phyloP scores from a whole-genome alignment of 2,329 filamentous ascomycete genomes.

The Claviceps sp. region DNA sequence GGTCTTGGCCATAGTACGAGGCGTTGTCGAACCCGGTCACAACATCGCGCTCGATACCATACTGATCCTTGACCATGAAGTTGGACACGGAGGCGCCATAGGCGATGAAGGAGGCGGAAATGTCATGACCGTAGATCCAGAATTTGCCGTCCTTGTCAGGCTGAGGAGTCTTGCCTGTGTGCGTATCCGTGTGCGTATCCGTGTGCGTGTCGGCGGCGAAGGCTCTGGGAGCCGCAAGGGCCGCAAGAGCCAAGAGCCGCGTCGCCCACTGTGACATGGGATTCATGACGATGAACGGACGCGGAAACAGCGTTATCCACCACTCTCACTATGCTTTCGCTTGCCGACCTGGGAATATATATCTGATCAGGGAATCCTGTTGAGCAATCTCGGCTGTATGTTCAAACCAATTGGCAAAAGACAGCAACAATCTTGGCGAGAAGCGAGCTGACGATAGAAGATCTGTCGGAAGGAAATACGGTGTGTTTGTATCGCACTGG shows the following conservation, averaged over 20 bases:
- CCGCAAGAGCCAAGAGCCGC: conserved; percentile 8
- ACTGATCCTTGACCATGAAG: conserved; percentile 54
- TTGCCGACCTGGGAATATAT: too few species aligned
- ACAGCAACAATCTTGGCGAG: too few species aligned
- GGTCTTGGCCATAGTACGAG: conserved; percentile 51
- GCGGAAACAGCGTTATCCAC: too few species aligned
- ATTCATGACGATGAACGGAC: conserved; percentile 9
- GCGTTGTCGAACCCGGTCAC: conserved; percentile 68
- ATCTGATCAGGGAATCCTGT: too few species aligned
- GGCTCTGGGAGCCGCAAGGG: conserved; percentile 9
- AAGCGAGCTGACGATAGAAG: too few species aligned
- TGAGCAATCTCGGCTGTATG: too few species aligned
- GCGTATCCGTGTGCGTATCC: conserved; percentile 5
- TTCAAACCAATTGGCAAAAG: too few species aligned
- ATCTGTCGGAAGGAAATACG: too few species aligned
- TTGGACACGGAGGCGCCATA: conserved; percentile 65
- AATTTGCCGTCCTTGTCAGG: conserved; percentile 55
- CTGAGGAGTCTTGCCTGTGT: conserved; percentile 7
- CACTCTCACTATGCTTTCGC: too few species aligned
- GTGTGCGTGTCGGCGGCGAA: conserved; percentile 3
- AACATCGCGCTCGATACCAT: conserved; percentile 55
- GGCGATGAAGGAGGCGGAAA: conserved; percentile 56
- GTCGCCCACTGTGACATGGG: conserved; percentile 3
- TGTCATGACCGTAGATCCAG: conserved; percentile 52
- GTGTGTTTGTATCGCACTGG: too few species aligned